These are phyloP conservation scores for Mycosphaerella sp. DNA, from an alignment of 2,329 filamentous ascomycete species.

Conservation along the genomic window DNA sequence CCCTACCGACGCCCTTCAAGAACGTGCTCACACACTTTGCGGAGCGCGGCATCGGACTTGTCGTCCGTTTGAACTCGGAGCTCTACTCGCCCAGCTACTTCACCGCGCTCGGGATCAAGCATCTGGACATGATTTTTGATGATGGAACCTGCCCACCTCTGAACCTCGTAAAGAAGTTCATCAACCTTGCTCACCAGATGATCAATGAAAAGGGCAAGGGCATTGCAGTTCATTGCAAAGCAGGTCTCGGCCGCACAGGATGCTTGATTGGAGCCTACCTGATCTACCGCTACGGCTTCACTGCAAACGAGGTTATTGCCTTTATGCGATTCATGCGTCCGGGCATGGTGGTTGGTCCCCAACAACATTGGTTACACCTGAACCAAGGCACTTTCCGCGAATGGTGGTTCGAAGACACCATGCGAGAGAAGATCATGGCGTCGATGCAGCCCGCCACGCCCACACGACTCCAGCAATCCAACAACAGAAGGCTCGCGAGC, in stretches of 20 bases:
- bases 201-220: constrained; percentile 86
- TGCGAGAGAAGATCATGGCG: constrained; percentile 74
- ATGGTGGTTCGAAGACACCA: constrained; percentile 79
- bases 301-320: constrained; percentile 73
- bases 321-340: constrained; percentile 99
- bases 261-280: constrained; percentile 96
- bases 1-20: constrained; percentile 81
- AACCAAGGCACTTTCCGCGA: constrained; percentile 97
- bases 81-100: constrained; percentile 98
- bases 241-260: constrained; percentile 87
- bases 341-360: constrained; percentile 96
- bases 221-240: constrained; percentile 98
- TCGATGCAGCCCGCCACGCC: constrained; percentile 49
- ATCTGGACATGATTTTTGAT: constrained; percentile 99
- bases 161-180: constrained; percentile 85
- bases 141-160: constrained; percentile 93
- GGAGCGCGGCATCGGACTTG: constrained; percentile 80
- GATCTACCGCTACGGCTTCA: constrained; percentile 96
- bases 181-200: constrained; percentile 88
- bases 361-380: constrained; percentile 97
- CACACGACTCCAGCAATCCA: constrained; percentile 45
- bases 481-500: constrained; percentile 49
- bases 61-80: constrained; percentile 91
- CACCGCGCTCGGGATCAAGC: constrained; percentile 86
- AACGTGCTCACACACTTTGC: constrained; percentile 89